phyloP scores from a whole-genome alignment of 2,329 filamentous ascomycete genomes.

The Furcasterigmium sp. region DNA sequence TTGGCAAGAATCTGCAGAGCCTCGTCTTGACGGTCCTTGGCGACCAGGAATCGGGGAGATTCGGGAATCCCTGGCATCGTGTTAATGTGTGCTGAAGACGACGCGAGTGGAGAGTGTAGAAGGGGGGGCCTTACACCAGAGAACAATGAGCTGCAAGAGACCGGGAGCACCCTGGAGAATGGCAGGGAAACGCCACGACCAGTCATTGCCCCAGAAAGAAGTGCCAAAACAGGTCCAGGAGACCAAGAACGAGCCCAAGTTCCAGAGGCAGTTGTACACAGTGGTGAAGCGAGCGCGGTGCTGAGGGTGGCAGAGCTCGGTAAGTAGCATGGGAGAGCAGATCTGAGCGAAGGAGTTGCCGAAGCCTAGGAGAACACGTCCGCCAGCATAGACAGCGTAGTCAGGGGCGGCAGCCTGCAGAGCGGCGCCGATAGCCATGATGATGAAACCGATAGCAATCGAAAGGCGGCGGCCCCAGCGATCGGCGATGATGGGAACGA shows the following conservation, averaged over 20 bases:
- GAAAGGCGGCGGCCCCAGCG: constrained; percentile 20
- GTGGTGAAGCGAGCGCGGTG: constrained; percentile 60
- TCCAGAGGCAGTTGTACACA: constrained; percentile 64
- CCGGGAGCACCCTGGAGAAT: constrained; percentile 58
- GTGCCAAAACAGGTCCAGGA: constrained; percentile 61
- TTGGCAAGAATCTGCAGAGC: constrained; percentile 40
- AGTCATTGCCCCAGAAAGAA: constrained; percentile 48
- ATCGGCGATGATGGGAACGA: constrained; percentile 24
- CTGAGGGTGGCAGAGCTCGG: constrained; percentile 63
- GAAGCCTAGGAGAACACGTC: constrained; percentile 60
- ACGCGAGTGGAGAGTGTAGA: neutral
- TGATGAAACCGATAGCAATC: constrained; percentile 20
- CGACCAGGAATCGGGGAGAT: constrained; percentile 33
- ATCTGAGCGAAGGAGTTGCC: constrained; percentile 61
- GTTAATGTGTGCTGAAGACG: too few relatives aligned
- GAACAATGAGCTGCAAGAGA: constrained; percentile 54
- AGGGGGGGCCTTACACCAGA: constrained; percentile 41
- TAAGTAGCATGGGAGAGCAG: constrained; percentile 53
- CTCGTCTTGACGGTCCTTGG: constrained; percentile 28
- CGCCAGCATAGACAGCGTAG: constrained; percentile 29
- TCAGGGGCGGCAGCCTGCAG: constrained; percentile 25
- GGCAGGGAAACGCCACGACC: constrained; percentile 63
- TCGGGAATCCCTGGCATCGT: constrained; percentile 45
- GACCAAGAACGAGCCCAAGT: constrained; percentile 50
- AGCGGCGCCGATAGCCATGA: constrained; percentile 21